phyloP scores from a whole-genome alignment of 2,329 filamentous ascomycete genomes.

The Fusarium virguliforme region DNA sequence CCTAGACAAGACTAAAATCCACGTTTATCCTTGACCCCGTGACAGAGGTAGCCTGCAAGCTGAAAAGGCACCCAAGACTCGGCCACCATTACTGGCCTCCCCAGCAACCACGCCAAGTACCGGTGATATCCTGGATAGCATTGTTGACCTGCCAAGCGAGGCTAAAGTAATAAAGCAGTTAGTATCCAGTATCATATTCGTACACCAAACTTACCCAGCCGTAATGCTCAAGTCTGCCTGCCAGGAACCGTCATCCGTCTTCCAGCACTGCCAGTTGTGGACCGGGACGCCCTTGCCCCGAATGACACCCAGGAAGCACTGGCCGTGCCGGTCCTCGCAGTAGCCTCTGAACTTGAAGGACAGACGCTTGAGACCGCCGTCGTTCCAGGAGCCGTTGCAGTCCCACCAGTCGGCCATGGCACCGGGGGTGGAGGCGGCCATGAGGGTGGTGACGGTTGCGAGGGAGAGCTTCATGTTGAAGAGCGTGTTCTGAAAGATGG shows the following conservation, averaged over 20 bases:
- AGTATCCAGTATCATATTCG: background rate
- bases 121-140: background rate
- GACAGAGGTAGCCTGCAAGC: background rate
- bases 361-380: background rate
- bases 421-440: background rate
- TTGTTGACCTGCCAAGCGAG: slow-evolving; percentile 12
- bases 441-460: background rate
- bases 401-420: slow-evolving; percentile 6
- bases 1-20: background rate
- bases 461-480: slow-evolving; percentile 11
- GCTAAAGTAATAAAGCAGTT: background rate
- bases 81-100: background rate
- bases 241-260: slow-evolving; percentile 1
- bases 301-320: slow-evolving; percentile 6
- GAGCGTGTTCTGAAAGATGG: background rate
- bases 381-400: slow-evolving; percentile 1
- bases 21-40: background rate
- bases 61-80: background rate
- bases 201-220: background rate
- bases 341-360: slow-evolving; percentile 10
- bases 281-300: slow-evolving; percentile 3
- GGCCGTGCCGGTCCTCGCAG: slow-evolving; percentile 7
- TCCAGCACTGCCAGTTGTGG: slow-evolving; percentile 13
- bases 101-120: slow-evolving; percentile 7
- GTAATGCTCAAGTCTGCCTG: slow-evolving; percentile 3